Evolutionary conservation across 164 flowering plant genomes (phyloP).

Genomic region (Echeveria elegans): DNA sequence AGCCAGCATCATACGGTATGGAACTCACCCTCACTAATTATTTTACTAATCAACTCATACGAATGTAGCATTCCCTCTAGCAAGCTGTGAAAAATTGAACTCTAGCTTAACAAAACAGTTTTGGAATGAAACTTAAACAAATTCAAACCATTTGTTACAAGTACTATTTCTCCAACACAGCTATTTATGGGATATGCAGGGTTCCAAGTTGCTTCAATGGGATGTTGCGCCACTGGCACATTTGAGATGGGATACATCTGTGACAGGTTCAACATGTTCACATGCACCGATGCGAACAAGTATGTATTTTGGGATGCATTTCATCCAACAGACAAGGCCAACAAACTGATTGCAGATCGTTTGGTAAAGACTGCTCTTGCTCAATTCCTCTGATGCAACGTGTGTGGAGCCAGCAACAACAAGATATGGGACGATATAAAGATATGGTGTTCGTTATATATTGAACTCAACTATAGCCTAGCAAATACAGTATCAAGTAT

Average conservation of each 20-base stretch:
- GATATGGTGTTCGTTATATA: not conserved
- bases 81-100: too few species aligned
- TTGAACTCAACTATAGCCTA: not conserved
- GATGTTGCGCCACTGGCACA: constrained; percentile 42
- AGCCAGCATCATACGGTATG: constrained; percentile 40
- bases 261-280: constrained; percentile 18
- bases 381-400: not conserved
- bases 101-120: too few species aligned
- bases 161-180: too few species aligned
- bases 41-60: not conserved
- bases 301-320: constrained; percentile 56
- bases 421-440: not conserved
- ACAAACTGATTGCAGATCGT: constrained; percentile 20
- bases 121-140: too few species aligned
- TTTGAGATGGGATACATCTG: constrained; percentile 48
- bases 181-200: constrained; percentile 20
- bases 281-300: constrained; percentile 41
- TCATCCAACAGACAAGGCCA: constrained; percentile 44
- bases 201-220: constrained; percentile 23
- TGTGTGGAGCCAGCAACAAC: not conserved
- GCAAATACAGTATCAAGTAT: not conserved
- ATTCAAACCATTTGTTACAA: too few species aligned
- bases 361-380: constrained; percentile 8
- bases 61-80: too few species aligned
- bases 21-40: not conserved